Percentiles rank a stretch among this genome's conserved stretches.
Evolutionary conservation across 345 rosid species (phyloP).

Genomic region (Camelina laxa): DNA sequence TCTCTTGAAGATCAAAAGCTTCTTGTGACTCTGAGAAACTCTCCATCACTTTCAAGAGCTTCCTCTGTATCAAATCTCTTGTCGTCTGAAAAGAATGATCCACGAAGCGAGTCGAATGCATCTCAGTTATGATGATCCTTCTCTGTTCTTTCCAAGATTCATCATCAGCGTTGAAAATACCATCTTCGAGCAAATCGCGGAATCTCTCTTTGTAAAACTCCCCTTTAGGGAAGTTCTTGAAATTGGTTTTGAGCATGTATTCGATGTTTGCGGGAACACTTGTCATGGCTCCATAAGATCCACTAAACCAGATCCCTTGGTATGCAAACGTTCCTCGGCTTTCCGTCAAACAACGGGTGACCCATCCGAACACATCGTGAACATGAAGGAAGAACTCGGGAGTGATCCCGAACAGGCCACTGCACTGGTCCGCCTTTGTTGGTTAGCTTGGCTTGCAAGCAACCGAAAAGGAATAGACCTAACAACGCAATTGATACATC

Average conservation of each 20-base stretch:
- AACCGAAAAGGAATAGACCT: constrained; percentile 57
- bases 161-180: constrained; percentile 70
- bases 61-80: constrained; percentile 57
- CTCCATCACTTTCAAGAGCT: constrained; percentile 58
- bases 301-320: constrained; percentile 65
- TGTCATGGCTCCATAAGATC: constrained; percentile 58
- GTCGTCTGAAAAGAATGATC: constrained; percentile 55
- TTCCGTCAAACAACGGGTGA: constrained; percentile 48
- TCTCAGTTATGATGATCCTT: constrained; percentile 52
- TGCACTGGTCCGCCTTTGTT: constrained; percentile 60
- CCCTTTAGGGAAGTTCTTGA: constrained; percentile 79
- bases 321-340: constrained; percentile 58
- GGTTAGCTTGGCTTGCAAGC: constrained; percentile 53
- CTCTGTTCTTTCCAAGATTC: constrained; percentile 75
- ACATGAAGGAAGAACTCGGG: constrained; percentile 46
- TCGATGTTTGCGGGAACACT: constrained; percentile 62
- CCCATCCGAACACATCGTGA: constrained; percentile 50
- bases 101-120: constrained; percentile 67
- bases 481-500: constrained; percentile 54
- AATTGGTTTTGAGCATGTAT: constrained; percentile 68
- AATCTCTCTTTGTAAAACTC: constrained; percentile 63
- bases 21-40: constrained; percentile 46
- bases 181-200: constrained; percentile 67
- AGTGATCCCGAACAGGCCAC: constrained; percentile 71
- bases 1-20: constrained; percentile 71